Base-by-base conservation (phyloP, 768 basidiomycete species). In the Xanthoconium purpureum region DNA sequence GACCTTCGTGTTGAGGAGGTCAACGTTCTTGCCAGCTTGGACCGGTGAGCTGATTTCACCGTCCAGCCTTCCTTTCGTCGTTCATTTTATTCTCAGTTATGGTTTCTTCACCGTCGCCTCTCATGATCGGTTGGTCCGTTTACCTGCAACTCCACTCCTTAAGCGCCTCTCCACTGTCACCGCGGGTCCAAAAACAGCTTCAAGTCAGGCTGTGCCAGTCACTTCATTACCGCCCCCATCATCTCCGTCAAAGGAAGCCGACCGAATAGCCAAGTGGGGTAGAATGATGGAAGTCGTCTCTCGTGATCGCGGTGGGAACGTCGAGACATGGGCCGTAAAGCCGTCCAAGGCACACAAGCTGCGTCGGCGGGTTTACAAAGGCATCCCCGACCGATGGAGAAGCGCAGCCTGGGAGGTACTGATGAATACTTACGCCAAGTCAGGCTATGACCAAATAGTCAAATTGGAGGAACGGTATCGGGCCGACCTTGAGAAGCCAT, bases 301-400 rank as follows among this genome's bases (percentile, higher is more conserved):
- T 47, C 83, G 89, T 36, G 91, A 94, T 67, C 67, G 73, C 10
- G 94, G 95, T 33, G 86, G 86, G 11, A 96, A 97, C 65, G 77
- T 87, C 14, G 77, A 84, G 39, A 70, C 76, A 13, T 98, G 95
- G 94, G 72, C 69, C 35, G 76, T 95, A 64, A 83, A 81, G 47
- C 64, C 79, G 24, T 77, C 76, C 17, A 92, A 89, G 72, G 84
- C 79, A 62, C 76, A 67, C 64, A 94, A 89, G 72, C 77, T 89
- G 18, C 80, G 88, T 33, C 74, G 82, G 61, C 80, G 96, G 32
- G 83, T 87, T 50, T 98, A 91, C 78, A 99, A 99, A 69, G 97
- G 97, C 54, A 86, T 98, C 32, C 97, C 97, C 3, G 96, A 98
- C 72, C 82, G 94, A 47, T 99, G 97, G 97, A 80, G 97, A 40